A percentile compares a stretch with the other conserved stretches of the same genome.
Conservation (phyloP, 2,329 filamentous ascomycete species). For the Cordyceps farinosa region DNA sequence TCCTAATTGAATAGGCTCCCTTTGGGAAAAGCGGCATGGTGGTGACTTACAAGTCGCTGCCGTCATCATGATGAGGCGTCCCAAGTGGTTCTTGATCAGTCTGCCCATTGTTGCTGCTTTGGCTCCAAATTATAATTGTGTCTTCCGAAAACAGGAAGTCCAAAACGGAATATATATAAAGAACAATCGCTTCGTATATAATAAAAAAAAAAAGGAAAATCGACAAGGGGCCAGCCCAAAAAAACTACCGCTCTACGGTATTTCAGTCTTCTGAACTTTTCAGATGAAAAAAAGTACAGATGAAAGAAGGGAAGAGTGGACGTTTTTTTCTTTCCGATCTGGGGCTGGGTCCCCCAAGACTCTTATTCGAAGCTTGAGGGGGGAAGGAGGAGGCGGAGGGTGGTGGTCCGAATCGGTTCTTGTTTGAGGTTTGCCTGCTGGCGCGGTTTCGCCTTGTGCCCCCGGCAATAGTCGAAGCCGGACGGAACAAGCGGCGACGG, state of each 20-base stretch:
- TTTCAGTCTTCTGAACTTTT: slow-evolving; percentile 5
- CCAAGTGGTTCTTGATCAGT: slow-evolving; percentile 99
- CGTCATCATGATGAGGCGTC: slow-evolving; percentile 85
- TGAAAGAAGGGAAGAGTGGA: slow-evolving; percentile 18
- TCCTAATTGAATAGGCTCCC: too few relatives aligned
- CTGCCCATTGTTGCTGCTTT: slow-evolving; percentile 69
- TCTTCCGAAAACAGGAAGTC: not conserved
- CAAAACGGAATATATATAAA: not conserved
- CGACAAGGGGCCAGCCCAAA: slow-evolving; percentile 17
- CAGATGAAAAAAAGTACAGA: slow-evolving; percentile 15
- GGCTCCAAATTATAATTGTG: not conserved
- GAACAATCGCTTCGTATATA: not conserved
- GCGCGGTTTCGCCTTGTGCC: not conserved
- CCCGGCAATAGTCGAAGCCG: slow-evolving; percentile 1
- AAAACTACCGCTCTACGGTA: slow-evolving; percentile 15
- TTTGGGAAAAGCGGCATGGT: not conserved
- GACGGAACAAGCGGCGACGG: not conserved
- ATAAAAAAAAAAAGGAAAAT: not conserved
- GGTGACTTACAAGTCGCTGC: slow-evolving; percentile 66
- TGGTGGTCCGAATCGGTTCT: not conserved
- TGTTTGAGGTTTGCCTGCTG: slow-evolving; percentile 8
- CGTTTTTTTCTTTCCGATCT: not conserved
- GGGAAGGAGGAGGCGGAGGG: not conserved
- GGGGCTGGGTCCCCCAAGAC: not conserved
- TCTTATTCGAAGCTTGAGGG: slow-evolving; percentile 4